Conservation (phyloP, 2,329 filamentous ascomycete species). For the Microdochium nivale region DNA sequence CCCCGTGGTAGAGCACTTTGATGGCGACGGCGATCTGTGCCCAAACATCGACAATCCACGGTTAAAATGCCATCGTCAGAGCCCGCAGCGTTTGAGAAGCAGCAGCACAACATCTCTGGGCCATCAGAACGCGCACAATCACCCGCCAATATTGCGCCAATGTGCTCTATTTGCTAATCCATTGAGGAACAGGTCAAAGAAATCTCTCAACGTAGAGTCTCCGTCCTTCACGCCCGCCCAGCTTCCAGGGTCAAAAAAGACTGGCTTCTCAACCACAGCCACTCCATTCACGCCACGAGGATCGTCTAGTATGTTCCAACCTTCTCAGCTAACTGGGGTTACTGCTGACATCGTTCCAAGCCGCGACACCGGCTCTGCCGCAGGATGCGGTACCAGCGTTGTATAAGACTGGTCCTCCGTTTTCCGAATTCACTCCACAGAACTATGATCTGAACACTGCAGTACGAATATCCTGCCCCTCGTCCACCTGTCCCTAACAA, state of each 20-base stretch:
- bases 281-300: slow-evolving; percentile 74
- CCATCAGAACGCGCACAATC: no score
- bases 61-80: no score
- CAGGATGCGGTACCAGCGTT: slow-evolving; percentile 32
- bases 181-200: slow-evolving; percentile 44
- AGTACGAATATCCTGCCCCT: no score
- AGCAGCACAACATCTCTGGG: no score
- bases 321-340: not conserved
- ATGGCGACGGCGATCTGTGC: no score
- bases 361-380: slow-evolving; percentile 27
- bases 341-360: slow-evolving; percentile 11
- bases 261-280: slow-evolving; percentile 81
- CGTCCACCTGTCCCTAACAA: not conserved
- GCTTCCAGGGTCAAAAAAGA: slow-evolving; percentile 50
- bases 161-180: not conserved
- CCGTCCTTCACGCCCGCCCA: slow-evolving; percentile 79
- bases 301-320: slow-evolving; percentile 11
- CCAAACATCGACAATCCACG: no score
- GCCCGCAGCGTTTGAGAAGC: no score
- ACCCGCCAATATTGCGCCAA: slow-evolving; percentile 6
- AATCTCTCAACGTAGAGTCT: slow-evolving; percentile 87
- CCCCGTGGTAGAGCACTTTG: no score
- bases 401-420: slow-evolving; percentile 45
- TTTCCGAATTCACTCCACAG: slow-evolving; percentile 52
- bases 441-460: slow-evolving; percentile 41